Conservation (phyloP, 1,284 basidiomycete species). For the Trichosporon ovoides region DNA sequence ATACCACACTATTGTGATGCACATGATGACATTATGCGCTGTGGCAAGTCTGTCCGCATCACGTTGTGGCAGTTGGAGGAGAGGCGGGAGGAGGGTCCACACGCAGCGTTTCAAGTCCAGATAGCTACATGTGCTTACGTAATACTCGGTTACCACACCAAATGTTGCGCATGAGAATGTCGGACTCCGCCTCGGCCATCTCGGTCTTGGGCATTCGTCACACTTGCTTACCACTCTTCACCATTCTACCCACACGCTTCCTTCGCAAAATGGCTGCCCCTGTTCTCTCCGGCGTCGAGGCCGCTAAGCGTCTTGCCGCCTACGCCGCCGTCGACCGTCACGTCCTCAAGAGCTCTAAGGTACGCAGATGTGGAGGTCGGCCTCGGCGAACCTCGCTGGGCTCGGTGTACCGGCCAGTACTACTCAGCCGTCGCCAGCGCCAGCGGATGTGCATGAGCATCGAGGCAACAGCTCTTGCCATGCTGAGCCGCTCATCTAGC, state of each 20-base stretch:
- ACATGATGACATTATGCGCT: slow-evolving; percentile 7
- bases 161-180: background rate
- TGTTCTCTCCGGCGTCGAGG: slow-evolving; percentile 54
- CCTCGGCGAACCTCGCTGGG: background rate
- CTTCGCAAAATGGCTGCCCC: slow-evolving; percentile 11
- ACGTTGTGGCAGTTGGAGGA: background rate
- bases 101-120: background rate
- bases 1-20: slow-evolving; percentile 8
- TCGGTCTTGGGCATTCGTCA: background rate
- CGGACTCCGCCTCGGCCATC: background rate
- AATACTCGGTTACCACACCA: background rate
- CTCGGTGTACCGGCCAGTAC: background rate
- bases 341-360: slow-evolving; percentile 48
- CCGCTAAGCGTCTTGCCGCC: slow-evolving; percentile 83
- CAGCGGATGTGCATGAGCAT: background rate
- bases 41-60: background rate
- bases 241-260: slow-evolving; percentile 11
- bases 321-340: slow-evolving; percentile 92
- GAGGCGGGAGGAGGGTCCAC: background rate
- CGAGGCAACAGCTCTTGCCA: background rate
- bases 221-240: background rate
- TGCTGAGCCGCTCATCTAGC: too few species aligned
- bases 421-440: background rate
- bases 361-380: background rate
- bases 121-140: background rate